A percentile compares a stretch with the other conserved stretches of the same genome.
phyloP scores from a whole-genome alignment of 2,329 filamentous ascomycete species.

The Elsinoe fawcettii region DNA sequence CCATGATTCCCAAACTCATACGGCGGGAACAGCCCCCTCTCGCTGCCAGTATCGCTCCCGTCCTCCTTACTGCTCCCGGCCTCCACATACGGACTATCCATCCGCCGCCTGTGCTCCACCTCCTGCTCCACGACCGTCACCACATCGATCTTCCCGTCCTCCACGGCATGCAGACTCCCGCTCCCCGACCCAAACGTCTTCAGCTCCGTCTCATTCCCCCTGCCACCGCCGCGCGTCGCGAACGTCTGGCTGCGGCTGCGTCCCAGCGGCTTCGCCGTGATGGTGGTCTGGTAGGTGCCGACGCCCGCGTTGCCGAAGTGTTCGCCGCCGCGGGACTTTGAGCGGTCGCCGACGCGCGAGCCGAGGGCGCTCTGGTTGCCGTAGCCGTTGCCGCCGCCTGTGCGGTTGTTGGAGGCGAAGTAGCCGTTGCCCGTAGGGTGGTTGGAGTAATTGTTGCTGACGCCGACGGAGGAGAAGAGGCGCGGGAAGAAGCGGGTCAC shows the following conservation, averaged over 20 bases:
- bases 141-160: conserved; percentile 12
- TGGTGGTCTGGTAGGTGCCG: conserved; percentile 8
- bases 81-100: not conserved
- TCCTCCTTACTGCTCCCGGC: conserved; percentile 8
- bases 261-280: not conserved
- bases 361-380: not conserved
- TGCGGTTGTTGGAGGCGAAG: not conserved
- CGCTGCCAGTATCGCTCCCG: conserved; percentile 8
- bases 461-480: not conserved
- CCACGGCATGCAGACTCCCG: not conserved
- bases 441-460: not conserved
- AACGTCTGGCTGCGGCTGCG: conserved; percentile 4
- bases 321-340: not conserved
- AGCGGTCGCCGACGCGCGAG: not conserved
- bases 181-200: not conserved
- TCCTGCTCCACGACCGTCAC: conserved; percentile 13
- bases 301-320: conserved; percentile 9
- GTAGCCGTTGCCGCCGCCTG: not conserved
- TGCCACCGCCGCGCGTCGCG: not conserved
- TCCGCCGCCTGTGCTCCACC: not conserved
- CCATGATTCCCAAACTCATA: not conserved
- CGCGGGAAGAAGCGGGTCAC: conserved; percentile 15
- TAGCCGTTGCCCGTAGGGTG: conserved; percentile 10
- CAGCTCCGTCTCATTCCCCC: not conserved
- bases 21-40: conserved; percentile 2